Conservation (phyloP, 306 rosid genomes). For the Rosa rugosa region DNA sequence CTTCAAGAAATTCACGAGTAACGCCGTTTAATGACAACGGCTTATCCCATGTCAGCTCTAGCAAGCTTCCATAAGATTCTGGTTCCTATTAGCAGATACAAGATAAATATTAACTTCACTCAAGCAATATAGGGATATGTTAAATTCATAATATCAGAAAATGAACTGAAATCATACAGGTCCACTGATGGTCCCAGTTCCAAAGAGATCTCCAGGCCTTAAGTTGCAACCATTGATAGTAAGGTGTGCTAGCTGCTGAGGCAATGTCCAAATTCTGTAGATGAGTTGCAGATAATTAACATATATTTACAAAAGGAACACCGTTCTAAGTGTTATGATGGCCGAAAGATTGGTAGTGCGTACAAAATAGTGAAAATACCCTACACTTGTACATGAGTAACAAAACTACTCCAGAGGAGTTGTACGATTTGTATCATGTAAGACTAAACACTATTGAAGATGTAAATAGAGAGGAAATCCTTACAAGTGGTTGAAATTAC, state of each 20-base stretch:
- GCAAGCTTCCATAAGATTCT: conserved; percentile 72
- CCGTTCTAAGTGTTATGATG: neutral
- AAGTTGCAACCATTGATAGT: conserved; percentile 92
- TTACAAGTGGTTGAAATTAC: conserved; percentile 86
- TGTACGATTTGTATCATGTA: neutral
- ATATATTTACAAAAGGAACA: neutral
- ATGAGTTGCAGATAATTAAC: conserved; percentile 7
- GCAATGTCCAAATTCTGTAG: conserved; percentile 84
- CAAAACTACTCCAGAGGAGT: neutral
- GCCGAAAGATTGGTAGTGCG: too few relatives aligned
- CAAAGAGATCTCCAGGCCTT: conserved; percentile 91
- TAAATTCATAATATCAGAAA: neutral
- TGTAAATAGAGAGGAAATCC: conserved; percentile 26
- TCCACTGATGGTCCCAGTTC: conserved; percentile 94
- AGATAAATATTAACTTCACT: conserved; percentile 18
- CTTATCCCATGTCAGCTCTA: conserved; percentile 77
- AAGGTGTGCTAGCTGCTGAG: conserved; percentile 96
- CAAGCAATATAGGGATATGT: neutral
- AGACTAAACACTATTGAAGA: neutral
- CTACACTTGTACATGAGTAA: too few relatives aligned
- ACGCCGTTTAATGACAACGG: conserved; percentile 45
- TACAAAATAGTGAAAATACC: too few relatives aligned
- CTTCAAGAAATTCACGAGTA: conserved; percentile 70
- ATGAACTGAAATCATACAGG: conserved; percentile 65
- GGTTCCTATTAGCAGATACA: conserved; percentile 57